phyloP scores from a whole-genome alignment of 495 filamentous ascomycete species.

The Hyaloscypha bicolor region DNA sequence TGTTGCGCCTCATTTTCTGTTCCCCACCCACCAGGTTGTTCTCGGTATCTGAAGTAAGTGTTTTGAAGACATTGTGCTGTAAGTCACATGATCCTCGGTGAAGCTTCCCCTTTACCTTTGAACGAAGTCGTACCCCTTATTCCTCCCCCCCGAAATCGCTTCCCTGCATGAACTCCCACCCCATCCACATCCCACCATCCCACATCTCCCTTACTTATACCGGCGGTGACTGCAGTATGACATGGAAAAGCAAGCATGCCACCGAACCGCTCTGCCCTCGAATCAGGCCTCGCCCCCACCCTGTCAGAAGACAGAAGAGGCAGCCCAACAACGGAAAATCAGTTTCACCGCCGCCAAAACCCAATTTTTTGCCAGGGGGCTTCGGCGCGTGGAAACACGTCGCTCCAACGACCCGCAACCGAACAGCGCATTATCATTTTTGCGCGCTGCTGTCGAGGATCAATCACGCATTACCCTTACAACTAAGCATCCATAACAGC shows the following conservation, averaged over 20 bases:
- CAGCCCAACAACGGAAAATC: conserved; percentile 12
- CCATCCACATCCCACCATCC: neutral
- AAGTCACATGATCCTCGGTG: neutral
- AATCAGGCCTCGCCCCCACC: neutral
- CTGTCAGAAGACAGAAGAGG: neutral
- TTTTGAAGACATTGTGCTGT: neutral
- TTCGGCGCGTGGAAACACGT: conserved; percentile 19
- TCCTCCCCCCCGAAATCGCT: neutral
- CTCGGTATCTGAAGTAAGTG: neutral
- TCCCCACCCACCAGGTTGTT: neutral
- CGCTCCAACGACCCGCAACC: conserved; percentile 10
- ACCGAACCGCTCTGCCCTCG: neutral
- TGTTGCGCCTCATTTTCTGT: neutral
- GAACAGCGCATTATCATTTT: conserved; percentile 15
- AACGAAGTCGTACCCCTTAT: neutral
- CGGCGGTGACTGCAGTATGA: neutral
- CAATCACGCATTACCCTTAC: conserved; percentile 21
- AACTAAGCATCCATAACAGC: conserved; percentile 17
- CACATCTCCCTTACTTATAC: no score
- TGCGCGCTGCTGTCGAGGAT: conserved; percentile 15
- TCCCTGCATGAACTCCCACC: conserved; percentile 3
- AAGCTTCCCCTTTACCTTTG: neutral
- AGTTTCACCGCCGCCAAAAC: conserved; percentile 6
- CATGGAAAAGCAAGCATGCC: neutral
- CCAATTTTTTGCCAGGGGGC: conserved; percentile 1